Base-by-base conservation (phyloP, 768 basidiomycete genomes). In the Termitomyces sp. region DNA sequence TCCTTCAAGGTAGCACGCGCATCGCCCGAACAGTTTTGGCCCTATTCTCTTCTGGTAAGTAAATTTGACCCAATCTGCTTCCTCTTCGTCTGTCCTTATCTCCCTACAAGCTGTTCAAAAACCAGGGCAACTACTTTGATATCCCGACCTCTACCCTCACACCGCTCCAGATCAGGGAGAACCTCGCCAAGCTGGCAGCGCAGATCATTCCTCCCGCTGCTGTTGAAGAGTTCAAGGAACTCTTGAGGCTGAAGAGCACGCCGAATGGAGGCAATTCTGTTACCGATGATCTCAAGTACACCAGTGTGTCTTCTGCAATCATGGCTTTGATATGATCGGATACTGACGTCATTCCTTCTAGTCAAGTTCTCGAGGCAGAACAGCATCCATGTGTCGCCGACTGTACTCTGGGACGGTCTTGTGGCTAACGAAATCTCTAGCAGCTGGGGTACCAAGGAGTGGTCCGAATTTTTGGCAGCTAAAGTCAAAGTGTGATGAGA, bases 291-390 rank as follows among this genome's bases (percentile, higher is more conserved):
- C 74, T 97, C 59, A 97, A 96, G 72, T 92, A 94, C 67, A 86
- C 82, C n/a, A 80, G 94, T 94, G 21, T 35, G 56, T 55, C 19
- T 23, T 6, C 12, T 34, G 42, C n/a, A 52, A 59, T 48, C 40
- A 41, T 43, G 17, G 17, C 23, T 17, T 19, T 8, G 34, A 14
- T 1, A 1, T 5, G 11, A 16, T 37, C 5, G 16, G 34, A 16
- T n/a, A 52, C 12, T 55, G 43, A 56, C 30, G 27, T 52, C 17
- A 53, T 28, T 58, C 28, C 21, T 40, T 58, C 30, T 63, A 94
- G 92, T 97, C 77, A 97, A 95, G 71, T 87, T 88, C 68, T 83
- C 89, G 16, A 78, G 95, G 59, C 94, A 97, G 74, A 97, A 98
- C 59, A 79, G 90, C 2, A 84, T 97, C 40, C 95, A 98, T 61